Evolutionary conservation across 73 alveolate species (phyloP).

Genomic region (Tetrahymena malaccensis): DNA sequence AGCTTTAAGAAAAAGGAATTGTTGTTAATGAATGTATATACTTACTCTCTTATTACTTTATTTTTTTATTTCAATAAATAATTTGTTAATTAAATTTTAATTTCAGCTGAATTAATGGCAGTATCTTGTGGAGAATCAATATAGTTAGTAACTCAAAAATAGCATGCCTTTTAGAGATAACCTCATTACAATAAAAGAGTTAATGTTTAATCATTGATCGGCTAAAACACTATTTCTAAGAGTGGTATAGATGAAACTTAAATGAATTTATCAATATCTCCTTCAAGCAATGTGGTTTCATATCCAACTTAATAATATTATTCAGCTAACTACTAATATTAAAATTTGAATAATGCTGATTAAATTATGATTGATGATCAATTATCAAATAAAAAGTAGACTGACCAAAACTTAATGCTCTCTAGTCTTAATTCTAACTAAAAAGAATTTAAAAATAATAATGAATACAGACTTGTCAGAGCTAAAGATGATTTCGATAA

Average conservation of each 20-base stretch:
- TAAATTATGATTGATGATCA: not conserved
- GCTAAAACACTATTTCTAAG: not conserved
- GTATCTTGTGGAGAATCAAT: not conserved
- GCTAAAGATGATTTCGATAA: not conserved
- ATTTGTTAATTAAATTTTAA: not conserved
- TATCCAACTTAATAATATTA: not conserved
- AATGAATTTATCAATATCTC: not conserved
- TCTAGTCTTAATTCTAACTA: not conserved
- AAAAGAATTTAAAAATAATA: not conserved
- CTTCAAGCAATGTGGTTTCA: not conserved
- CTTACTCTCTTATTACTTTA: not conserved
- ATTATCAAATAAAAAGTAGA: not conserved
- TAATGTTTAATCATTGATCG: not conserved
- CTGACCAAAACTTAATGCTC: not conserved
- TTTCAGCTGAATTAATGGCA: not conserved
- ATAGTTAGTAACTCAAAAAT: not conserved
- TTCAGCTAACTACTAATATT: not conserved
- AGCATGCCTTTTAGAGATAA: not conserved
- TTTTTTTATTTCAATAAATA: not conserved
- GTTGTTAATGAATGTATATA: not conserved
- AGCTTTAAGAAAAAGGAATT: not conserved
- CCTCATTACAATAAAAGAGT: not conserved
- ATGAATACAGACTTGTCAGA: not conserved
- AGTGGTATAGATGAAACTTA: not conserved
- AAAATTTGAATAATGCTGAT: not conserved